Base-by-base conservation (phyloP, 805 yeast genomes). In the Hanseniaspora pseudoguilliermondii region DNA sequence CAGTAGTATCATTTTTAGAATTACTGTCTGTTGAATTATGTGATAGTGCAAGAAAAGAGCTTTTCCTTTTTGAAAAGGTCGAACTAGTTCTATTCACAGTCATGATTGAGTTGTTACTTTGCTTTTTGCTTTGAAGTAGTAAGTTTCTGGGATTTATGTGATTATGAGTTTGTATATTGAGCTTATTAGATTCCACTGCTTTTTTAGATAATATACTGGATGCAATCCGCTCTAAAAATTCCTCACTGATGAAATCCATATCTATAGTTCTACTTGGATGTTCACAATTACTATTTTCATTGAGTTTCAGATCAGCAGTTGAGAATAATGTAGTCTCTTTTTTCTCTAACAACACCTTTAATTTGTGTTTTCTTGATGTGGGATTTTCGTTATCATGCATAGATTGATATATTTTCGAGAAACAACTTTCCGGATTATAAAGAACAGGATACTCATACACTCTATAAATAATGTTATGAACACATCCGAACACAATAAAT, bases 401-500 rank as follows among this genome's bases (percentile, higher is more conserved):
- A 15, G 15, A n/a, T n/a, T 44, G 47, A 15, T n/a, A 44, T 9
- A 44, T 27, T 18, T 44, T 27, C 2, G 49, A 46, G 11, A 32
- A 46, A 3, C n/a, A 10, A 5, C 18, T 15, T 32, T 46, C 25
- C 3, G 49, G 41, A n/a, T 49, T 20, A 34, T 34, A 38, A 10
- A 46, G 27, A 5, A 46, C 32, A 18, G 97, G 97, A 64, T 80
- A 86, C 21, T 89, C 73, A 55, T 84, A 77, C 1, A 89, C 85
- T 52, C 97, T 71, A 65, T 89, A 89, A 9, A 95, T 83, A 6
- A 93, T 63, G 0, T 95, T 88, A 59, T 88, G 78, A 25, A 87
- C 72, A 2, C 87, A 76, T 0, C 99, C 99, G 73, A 90, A 93
- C 20, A 89, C 80, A 21, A 93, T 73, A 62, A 93, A 86, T 55